Evolutionary conservation across 129 eudicot genomes (phyloP).

Genomic region (Escallonia rubra): DNA sequence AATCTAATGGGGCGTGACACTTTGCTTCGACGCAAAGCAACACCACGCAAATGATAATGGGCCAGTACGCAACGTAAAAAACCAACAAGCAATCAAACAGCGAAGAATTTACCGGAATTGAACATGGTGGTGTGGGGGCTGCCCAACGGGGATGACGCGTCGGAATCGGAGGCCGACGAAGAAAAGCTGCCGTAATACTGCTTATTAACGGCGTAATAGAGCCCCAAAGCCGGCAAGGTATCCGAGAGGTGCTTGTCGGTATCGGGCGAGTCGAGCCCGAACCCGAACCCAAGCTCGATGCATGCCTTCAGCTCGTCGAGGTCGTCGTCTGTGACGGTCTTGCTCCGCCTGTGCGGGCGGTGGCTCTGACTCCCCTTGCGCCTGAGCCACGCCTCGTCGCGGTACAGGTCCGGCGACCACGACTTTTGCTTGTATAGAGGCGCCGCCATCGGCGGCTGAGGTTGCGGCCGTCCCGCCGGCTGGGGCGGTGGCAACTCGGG

Average conservation of each 20-base stretch:
- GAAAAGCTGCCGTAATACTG: conserved; percentile 43
- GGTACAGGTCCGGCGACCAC: conserved; percentile 70
- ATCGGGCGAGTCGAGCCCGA: conserved; percentile 75
- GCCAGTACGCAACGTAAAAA: background rate
- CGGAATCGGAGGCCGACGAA: conserved; percentile 32
- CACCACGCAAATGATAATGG: background rate
- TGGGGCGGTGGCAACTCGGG: background rate
- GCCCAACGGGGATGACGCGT: conserved; percentile 40
- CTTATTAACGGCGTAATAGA: conserved; percentile 66
- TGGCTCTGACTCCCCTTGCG: conserved; percentile 41
- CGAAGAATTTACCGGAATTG: conserved; percentile 34
- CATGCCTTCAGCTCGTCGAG: conserved; percentile 78
- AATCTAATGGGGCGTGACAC: too few relatives aligned
- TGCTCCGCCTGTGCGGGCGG: conserved; percentile 44
- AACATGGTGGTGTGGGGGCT: conserved; percentile 51
- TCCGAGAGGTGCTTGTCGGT: conserved; percentile 52
- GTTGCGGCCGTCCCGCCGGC: background rate
- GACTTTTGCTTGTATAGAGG: conserved; percentile 60
- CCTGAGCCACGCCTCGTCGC: conserved; percentile 75
- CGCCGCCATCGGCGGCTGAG: conserved; percentile 19
- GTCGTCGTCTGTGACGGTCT: conserved; percentile 79
- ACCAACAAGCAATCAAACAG: background rate
- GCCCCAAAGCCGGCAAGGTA: conserved; percentile 72
- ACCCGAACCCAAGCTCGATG: conserved; percentile 75
- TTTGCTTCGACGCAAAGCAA: too few relatives aligned